Percentiles rank a stretch among this genome's conserved stretches.
phyloP scores from a whole-genome alignment of 371 early-diverging fungal species.

The Quaeritorhiza haematococci region DNA sequence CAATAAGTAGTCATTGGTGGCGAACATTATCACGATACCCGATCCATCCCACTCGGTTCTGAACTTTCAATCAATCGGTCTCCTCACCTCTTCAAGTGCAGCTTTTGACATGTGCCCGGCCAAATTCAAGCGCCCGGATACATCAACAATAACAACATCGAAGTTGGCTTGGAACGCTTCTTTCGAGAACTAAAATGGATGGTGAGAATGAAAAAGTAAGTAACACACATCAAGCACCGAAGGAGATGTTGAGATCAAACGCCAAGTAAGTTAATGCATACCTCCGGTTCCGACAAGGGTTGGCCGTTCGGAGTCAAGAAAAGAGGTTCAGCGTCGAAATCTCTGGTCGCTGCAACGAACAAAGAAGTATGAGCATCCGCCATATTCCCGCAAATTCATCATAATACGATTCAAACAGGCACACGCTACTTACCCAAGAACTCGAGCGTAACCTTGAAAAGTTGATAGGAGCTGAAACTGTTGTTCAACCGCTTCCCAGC shows the following conservation, averaged over 20 bases:
- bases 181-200: conserved; percentile 45
- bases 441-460: conserved; percentile 79
- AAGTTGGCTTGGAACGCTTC: conserved; percentile 55
- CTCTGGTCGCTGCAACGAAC: conserved; percentile 47
- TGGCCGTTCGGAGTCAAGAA: conserved; percentile 53
- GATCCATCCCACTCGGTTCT: too few relatives aligned
- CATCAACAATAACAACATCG: conserved; percentile 80
- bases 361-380: not conserved
- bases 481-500: conserved; percentile 59
- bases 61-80: too few relatives aligned
- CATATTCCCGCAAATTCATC: not conserved
- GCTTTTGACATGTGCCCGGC: conserved; percentile 58
- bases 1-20: too few relatives aligned
- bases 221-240: too few relatives aligned
- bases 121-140: conserved; percentile 76
- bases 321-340: conserved; percentile 66
- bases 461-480: conserved; percentile 78
- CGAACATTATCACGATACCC: too few relatives aligned
- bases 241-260: not conserved
- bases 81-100: conserved; percentile 49
- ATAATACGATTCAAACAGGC: not conserved
- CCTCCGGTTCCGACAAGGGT: conserved; percentile 32
- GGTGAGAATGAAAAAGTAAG: conserved; percentile 1
- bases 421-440: conserved; percentile 50
- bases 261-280: conserved; percentile 3